Percentiles rank a stretch among this genome's conserved stretches.
Evolutionary conservation across 2,329 filamentous ascomycete species (phyloP).

Genomic region (Verticillium alfalfae): DNA sequence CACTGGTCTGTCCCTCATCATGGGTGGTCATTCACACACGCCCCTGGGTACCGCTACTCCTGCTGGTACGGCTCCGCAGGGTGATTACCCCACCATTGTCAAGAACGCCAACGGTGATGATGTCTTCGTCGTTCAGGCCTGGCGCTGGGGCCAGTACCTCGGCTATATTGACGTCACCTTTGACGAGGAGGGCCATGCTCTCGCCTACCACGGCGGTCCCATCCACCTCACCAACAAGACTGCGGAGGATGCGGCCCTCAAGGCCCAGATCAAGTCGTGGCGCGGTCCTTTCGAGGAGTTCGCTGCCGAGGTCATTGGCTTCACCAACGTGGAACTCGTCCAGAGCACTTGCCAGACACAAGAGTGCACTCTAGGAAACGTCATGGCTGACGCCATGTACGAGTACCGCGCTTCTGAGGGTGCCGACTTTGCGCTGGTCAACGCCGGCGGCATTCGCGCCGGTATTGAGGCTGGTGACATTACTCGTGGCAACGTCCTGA

Average conservation of each 20-base stretch:
- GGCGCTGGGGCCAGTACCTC: conserved; percentile 63
- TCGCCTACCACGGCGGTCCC: conserved; percentile 58
- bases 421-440: conserved; percentile 55
- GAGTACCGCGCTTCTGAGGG: conserved; percentile 44
- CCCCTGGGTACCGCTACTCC: conserved; percentile 52
- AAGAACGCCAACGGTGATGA: conserved; percentile 57
- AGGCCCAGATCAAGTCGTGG: conserved; percentile 55
- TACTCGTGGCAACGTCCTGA: conserved; percentile 58
- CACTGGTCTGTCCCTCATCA: conserved; percentile 61
- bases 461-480: conserved; percentile 56
- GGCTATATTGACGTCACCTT: conserved; percentile 64
- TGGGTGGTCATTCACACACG: conserved; percentile 57
- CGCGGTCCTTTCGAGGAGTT: conserved; percentile 55
- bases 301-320: conserved; percentile 51
- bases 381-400: conserved; percentile 55
- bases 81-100: conserved; percentile 59
- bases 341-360: conserved; percentile 50
- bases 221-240: conserved; percentile 60
- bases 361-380: conserved; percentile 54
- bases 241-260: conserved; percentile 47
- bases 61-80: conserved; percentile 35
- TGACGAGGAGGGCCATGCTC: conserved; percentile 52
- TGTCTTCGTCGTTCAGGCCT: conserved; percentile 63
- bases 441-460: conserved; percentile 59
- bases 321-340: conserved; percentile 49